Conservation (phyloP, 257 asterid genomes). For the Marsdenia floribunda region DNA sequence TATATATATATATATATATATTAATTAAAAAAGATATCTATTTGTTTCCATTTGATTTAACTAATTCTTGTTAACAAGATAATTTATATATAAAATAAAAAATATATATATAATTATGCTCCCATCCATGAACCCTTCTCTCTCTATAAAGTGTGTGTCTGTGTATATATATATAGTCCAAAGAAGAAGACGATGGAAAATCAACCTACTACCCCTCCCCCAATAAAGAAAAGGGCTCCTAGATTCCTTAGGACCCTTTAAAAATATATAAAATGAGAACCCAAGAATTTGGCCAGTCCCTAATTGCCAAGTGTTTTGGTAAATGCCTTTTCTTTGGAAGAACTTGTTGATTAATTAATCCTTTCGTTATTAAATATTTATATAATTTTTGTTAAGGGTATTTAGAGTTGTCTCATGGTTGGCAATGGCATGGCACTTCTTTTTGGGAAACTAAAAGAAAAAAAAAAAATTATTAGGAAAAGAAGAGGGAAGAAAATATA, state of each 20-base stretch:
- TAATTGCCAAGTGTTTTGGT: slow-evolving; percentile 22
- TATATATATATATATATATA: neutral
- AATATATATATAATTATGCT: neutral
- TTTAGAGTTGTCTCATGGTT: slow-evolving; percentile 44
- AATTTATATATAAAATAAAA: neutral
- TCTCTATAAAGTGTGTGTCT: neutral
- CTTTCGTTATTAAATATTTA: slow-evolving; percentile 23
- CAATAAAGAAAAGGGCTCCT: slow-evolving; percentile 29
- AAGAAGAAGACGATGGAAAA: slow-evolving; percentile 45
- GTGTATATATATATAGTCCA: slow-evolving; percentile 24
- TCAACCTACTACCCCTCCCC: slow-evolving; percentile 23
- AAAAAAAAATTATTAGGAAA: neutral
- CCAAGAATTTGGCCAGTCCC: slow-evolving; percentile 31
- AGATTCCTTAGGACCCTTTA: slow-evolving; percentile 42
- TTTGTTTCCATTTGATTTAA: neutral
- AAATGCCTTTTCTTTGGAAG: slow-evolving; percentile 15
- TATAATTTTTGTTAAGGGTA: slow-evolving; percentile 2
- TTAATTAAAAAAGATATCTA: neutral
- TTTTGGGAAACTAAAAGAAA: slow-evolving; percentile 24
- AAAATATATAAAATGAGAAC: slow-evolving; percentile 25
- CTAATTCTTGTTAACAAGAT: neutral
- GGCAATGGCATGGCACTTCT: slow-evolving; percentile 60
- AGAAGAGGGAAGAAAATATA: slow-evolving; percentile 17
- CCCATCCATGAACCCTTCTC: neutral
- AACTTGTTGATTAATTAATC: slow-evolving; percentile 25